Evolutionary conservation across 2,329 filamentous ascomycete genomes (phyloP).

Genomic region (Penicillium sp.): DNA sequence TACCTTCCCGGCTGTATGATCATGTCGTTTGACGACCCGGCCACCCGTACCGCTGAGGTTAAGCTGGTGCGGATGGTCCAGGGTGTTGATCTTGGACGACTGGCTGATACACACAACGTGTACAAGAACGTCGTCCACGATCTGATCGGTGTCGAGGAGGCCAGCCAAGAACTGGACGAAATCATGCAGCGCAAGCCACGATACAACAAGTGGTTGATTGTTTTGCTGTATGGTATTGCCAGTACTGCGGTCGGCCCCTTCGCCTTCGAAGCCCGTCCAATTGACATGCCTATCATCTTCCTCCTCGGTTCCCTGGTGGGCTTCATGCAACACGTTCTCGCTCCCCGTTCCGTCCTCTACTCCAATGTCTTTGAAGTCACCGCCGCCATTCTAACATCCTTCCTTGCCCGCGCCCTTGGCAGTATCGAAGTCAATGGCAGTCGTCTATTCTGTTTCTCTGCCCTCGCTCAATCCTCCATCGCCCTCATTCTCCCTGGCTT

Average conservation of each 20-base stretch:
- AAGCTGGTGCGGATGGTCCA: slow-evolving; percentile 47
- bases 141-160: slow-evolving; percentile 49
- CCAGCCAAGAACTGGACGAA: slow-evolving; percentile 45
- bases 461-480: slow-evolving; percentile 71
- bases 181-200: slow-evolving; percentile 62
- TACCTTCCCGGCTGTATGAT: slow-evolving; percentile 96
- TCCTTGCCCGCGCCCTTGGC: slow-evolving; percentile 67
- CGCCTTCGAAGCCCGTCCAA: slow-evolving; percentile 73
- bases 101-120: slow-evolving; percentile 48
- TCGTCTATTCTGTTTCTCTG: slow-evolving; percentile 68
- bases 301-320: slow-evolving; percentile 74
- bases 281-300: slow-evolving; percentile 79
- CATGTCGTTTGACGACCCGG: slow-evolving; percentile 72
- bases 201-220: slow-evolving; percentile 55
- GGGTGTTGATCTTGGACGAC: slow-evolving; percentile 47
- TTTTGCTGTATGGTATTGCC: slow-evolving; percentile 73
- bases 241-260: slow-evolving; percentile 77
- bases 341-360: slow-evolving; percentile 70
- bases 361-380: slow-evolving; percentile 67
- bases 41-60: slow-evolving; percentile 51
- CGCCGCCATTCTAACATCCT: slow-evolving; percentile 67
- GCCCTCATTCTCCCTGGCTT: slow-evolving; percentile 72
- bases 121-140: slow-evolving; percentile 54
- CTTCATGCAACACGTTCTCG: slow-evolving; percentile 71
- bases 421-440: slow-evolving; percentile 57